Percentiles rank a stretch among this genome's conserved stretches.
Conservation (phyloP, 1,284 basidiomycete genomes). For the Tetrapyrgos nigripes region DNA sequence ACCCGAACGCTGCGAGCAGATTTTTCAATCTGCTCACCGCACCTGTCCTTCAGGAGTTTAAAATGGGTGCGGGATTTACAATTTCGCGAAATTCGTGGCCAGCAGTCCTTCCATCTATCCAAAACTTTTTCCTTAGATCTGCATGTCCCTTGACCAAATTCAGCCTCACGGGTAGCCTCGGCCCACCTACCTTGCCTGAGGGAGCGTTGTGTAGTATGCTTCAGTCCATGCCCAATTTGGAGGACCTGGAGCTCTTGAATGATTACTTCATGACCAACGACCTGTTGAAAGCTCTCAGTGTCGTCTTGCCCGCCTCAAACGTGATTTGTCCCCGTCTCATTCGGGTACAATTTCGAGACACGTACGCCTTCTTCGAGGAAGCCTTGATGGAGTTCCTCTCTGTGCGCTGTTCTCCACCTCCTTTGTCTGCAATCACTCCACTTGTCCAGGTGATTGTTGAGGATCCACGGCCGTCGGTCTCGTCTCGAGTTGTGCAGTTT, state of each 20-base stretch:
- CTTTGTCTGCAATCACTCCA: neutral
- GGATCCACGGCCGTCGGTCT: no score
- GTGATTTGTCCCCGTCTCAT: constrained; percentile 1
- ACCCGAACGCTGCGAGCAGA: neutral
- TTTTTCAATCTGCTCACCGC: neutral
- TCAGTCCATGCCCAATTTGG: neutral
- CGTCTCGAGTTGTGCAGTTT: no score
- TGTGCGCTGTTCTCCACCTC: no score
- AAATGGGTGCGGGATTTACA: no score
- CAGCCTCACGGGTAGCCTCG: neutral
- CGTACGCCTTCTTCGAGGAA: neutral
- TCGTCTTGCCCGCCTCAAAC: neutral
- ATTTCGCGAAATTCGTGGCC: no score
- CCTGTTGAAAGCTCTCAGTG: constrained; percentile 1
- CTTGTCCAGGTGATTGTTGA: no score
- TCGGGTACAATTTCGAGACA: neutral
- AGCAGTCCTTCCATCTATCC: no score
- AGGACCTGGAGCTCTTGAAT: neutral
- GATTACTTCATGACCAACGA: neutral
- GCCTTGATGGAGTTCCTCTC: neutral
- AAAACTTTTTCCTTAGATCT: no score
- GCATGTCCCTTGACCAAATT: no score
- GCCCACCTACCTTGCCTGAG: neutral
- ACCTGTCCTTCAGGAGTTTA: no score
- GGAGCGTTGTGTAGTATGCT: neutral